Evolutionary conservation across 108 stramenopile genomes (phyloP).

Genomic region (Skeletonema tropicum): DNA sequence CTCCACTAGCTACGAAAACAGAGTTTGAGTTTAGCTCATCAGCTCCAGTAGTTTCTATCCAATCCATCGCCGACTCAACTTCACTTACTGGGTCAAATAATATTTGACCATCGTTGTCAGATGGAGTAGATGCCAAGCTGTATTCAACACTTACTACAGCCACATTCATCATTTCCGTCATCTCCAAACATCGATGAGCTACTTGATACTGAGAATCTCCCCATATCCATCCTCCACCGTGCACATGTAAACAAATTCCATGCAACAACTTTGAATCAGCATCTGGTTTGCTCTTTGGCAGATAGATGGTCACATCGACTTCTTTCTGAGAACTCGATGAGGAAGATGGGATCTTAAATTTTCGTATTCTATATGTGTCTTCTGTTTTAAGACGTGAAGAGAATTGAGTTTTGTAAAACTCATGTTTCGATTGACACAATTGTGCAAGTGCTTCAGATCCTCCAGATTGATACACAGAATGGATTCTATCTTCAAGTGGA

Average conservation of each 20-base stretch:
- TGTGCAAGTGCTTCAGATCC: constrained; percentile 15
- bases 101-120: not conserved
- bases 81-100: constrained; percentile 49
- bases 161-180: constrained; percentile 31
- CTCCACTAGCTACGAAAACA: constrained; percentile 43
- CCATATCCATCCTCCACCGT: constrained; percentile 52
- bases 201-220: constrained; percentile 49
- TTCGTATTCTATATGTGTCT: constrained; percentile 19
- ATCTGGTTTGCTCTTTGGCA: constrained; percentile 9
- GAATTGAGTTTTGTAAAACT: constrained; percentile 47
- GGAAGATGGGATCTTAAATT: constrained; percentile 9
- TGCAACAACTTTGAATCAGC: constrained; percentile 11
- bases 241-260: constrained; percentile 48
- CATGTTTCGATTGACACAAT: constrained; percentile 19
- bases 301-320: constrained; percentile 43
- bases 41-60: constrained; percentile 36
- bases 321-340: constrained; percentile 8
- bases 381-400: constrained; percentile 7
- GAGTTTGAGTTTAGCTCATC: constrained; percentile 21
- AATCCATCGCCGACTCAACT: constrained; percentile 29
- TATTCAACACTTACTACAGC: constrained; percentile 51
- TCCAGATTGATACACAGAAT: constrained; percentile 15
- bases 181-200: constrained; percentile 51
- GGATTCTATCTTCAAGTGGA: constrained; percentile 14
- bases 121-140: constrained; percentile 2